Evolutionary conservation across 176 grass and related monocot genomes (phyloP).

Genomic region (Carex cristatella): DNA sequence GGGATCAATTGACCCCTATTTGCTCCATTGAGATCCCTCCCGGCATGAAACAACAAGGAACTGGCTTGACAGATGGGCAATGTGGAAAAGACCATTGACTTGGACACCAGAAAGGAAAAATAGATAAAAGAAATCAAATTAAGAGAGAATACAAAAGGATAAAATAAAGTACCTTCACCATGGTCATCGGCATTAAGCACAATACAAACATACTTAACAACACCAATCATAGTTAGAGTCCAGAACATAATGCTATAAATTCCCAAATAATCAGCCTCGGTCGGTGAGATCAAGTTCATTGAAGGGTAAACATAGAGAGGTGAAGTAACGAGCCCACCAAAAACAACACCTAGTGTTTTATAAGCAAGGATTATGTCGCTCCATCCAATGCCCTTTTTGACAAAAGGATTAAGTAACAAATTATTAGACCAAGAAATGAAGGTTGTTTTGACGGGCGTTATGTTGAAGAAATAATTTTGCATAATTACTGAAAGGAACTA

Average conservation of each 20-base stretch:
- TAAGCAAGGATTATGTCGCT: slow-evolving; percentile 54
- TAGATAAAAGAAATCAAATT: neutral
- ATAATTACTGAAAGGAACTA: neutral
- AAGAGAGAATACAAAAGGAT: neutral
- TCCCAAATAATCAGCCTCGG: slow-evolving; percentile 59
- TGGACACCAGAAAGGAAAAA: neutral
- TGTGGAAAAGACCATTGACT: neutral
- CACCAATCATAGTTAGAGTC: slow-evolving; percentile 79
- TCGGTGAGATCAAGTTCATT: slow-evolving; percentile 70
- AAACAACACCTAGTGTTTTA: slow-evolving; percentile 75
- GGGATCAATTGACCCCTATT: too few species aligned
- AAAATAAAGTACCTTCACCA: slow-evolving; percentile 59
- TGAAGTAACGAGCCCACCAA: slow-evolving; percentile 78
- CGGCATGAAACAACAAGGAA: neutral
- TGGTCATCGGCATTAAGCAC: slow-evolving; percentile 76
- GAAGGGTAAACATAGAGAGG: slow-evolving; percentile 87
- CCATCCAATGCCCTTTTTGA: slow-evolving; percentile 16
- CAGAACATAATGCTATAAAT: slow-evolving; percentile 91
- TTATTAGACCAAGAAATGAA: neutral
- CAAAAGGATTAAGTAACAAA: neutral
- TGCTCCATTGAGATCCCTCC: too few species aligned
- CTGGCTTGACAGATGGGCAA: neutral
- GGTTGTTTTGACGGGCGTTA: neutral
- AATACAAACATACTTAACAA: slow-evolving; percentile 75
- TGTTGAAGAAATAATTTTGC: neutral